phyloP scores from a whole-genome alignment of 2,329 filamentous ascomycete genomes.

The Apiospora rasikravindrae region DNA sequence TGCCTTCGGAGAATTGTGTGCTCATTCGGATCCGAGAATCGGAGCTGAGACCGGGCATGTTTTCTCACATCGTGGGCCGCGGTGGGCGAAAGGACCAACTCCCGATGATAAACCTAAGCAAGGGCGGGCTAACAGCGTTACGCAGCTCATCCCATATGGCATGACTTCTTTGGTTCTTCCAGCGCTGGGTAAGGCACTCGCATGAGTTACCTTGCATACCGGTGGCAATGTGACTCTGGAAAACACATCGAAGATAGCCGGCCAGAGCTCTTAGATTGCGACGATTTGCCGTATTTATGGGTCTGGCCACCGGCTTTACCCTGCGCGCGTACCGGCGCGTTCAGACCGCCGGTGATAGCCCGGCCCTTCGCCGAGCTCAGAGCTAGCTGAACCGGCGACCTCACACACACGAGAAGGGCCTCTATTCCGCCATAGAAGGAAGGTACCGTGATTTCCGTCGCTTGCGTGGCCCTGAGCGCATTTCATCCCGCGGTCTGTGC shows the following conservation, averaged over 20 bases:
- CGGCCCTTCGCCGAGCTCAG: slow-evolving; percentile 64
- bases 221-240: slow-evolving; percentile 46
- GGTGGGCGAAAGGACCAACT: background rate
- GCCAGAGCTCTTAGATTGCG: slow-evolving; percentile 64
- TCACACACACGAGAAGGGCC: slow-evolving; percentile 61
- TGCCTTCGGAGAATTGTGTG: slow-evolving; percentile 58
- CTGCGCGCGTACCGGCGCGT: slow-evolving; percentile 45
- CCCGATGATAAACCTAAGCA: background rate
- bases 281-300: slow-evolving; percentile 58
- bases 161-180: slow-evolving; percentile 65
- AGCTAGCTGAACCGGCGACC: slow-evolving; percentile 63
- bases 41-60: slow-evolving; percentile 51
- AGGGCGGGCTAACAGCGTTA: background rate
- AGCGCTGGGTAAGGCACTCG: slow-evolving; percentile 62
- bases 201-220: slow-evolving; percentile 48
- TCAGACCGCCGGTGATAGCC: slow-evolving; percentile 33
- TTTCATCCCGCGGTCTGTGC: slow-evolving; percentile 48
- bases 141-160: slow-evolving; percentile 67
- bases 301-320: slow-evolving; percentile 56
- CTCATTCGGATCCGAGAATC: slow-evolving; percentile 54
- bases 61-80: slow-evolving; percentile 52
- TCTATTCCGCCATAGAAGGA: slow-evolving; percentile 65
- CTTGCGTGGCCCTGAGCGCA: slow-evolving; percentile 50
- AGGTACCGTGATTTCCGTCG: slow-evolving; percentile 55
- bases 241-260: slow-evolving; percentile 68